Evolutionary conservation across 2,329 filamentous ascomycete genomes (phyloP).

Genomic region (Paracoccidioides lutzii): DNA sequence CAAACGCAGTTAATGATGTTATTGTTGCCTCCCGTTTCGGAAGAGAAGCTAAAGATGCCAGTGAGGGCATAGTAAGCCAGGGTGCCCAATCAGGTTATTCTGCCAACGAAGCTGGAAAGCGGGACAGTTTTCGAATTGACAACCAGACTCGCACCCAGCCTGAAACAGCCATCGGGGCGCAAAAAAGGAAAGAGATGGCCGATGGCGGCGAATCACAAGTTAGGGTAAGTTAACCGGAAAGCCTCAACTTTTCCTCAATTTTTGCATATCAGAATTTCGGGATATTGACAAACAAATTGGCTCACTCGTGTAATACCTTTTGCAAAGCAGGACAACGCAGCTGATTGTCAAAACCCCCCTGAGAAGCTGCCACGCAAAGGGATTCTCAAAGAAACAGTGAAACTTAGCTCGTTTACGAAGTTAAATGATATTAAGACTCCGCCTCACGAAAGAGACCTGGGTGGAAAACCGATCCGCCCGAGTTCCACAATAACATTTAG

Average conservation of each 20-base stretch:
- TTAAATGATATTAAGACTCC: constrained; percentile 5
- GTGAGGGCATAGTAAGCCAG: neutral
- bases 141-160: neutral
- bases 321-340: neutral
- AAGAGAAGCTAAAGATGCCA: neutral
- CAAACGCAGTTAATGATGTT: neutral
- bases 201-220: neutral
- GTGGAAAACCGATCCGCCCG: constrained; percentile 4
- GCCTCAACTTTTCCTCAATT: neutral
- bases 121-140: neutral
- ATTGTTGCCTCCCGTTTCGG: neutral
- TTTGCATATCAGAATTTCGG: neutral
- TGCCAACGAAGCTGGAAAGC: neutral
- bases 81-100: neutral
- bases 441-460: constrained; percentile 6
- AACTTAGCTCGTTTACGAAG: neutral
- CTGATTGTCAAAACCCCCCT: neutral
- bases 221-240: neutral
- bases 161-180: neutral
- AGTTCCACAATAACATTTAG: constrained; percentile 4
- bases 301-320: neutral
- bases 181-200: neutral
- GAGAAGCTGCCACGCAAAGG: constrained; percentile 4
- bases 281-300: neutral
- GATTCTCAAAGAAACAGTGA: constrained; percentile 9